A percentile compares a stretch with the other conserved stretches of the same genome.
phyloP scores from a whole-genome alignment of 2,329 filamentous ascomycete species.

The Karstenula rhodostoma region DNA sequence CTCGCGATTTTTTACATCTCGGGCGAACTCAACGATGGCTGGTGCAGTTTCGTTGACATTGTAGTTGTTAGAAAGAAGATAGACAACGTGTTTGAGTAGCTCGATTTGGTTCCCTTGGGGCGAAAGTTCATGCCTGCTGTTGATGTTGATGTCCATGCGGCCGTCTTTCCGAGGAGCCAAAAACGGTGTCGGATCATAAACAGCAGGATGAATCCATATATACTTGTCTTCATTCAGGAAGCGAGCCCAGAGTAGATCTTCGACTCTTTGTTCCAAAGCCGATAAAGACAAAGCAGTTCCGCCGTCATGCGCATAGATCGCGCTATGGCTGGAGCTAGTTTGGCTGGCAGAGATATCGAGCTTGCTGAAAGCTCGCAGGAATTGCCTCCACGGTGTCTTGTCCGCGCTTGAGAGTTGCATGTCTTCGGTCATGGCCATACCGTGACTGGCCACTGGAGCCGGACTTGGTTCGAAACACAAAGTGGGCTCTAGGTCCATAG shows the following conservation, averaged over 20 bases:
- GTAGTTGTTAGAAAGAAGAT: conserved; percentile 5
- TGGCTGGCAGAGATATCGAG: neutral
- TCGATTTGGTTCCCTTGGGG: neutral
- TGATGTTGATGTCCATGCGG: too few relatives aligned
- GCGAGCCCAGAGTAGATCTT: neutral
- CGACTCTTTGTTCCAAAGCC: neutral
- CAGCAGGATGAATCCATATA: conserved; percentile 2
- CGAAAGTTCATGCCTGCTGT: conserved; percentile 1
- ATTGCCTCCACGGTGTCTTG: neutral
- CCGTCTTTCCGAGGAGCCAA: neutral
- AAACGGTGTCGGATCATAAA: conserved; percentile 6
- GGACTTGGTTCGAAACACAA: neutral
- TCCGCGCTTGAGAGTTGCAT: neutral
- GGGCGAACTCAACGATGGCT: conserved; percentile 3
- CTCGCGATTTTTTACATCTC: conserved; percentile 1
- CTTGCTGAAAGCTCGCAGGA: neutral
- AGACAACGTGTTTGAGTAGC: conserved; percentile 8
- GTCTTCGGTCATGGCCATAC: neutral
- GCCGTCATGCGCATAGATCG: neutral
- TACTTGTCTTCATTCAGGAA: neutral
- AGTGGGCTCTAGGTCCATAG: neutral
- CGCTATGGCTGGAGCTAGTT: neutral
- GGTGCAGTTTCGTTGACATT: neutral
- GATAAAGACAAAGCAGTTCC: neutral
- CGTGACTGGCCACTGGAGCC: neutral